Percentiles rank a stretch among this genome's conserved stretches.
phyloP scores from a whole-genome alignment of 2,329 filamentous ascomycete genomes.

The Pezicula radicicola region DNA sequence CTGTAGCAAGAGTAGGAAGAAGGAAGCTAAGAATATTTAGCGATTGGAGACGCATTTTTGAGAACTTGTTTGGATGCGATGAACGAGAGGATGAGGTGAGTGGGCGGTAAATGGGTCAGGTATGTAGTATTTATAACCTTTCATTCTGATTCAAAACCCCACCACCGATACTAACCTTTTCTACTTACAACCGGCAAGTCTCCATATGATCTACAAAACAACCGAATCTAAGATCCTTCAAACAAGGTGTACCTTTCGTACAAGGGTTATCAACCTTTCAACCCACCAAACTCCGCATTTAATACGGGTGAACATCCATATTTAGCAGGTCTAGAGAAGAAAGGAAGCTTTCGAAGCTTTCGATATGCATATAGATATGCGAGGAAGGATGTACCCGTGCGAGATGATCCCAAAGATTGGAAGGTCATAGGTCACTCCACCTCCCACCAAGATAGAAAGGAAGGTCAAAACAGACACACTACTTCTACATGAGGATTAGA shows the following conservation, averaged over 20 bases:
- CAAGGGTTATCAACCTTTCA: background rate
- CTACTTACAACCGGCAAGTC: too few relatives aligned
- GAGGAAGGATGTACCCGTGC: background rate
- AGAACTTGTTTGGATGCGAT: background rate
- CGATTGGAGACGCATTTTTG: constrained; percentile 12
- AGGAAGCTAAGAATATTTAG: constrained; percentile 6
- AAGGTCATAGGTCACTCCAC: too few relatives aligned
- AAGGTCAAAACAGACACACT: background rate
- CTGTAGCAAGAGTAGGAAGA: constrained; percentile 7
- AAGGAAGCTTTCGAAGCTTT: background rate
- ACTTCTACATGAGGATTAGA: background rate
- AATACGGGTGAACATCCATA: background rate
- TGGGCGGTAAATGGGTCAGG: background rate
- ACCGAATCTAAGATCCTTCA: too few relatives aligned
- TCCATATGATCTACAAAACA: too few relatives aligned
- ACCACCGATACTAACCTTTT: too few relatives aligned
- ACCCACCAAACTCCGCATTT: background rate
- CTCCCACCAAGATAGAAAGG: too few relatives aligned
- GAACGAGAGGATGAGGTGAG: background rate
- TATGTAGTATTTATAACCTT: background rate
- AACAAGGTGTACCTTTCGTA: too few relatives aligned
- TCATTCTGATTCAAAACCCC: too few relatives aligned
- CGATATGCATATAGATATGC: background rate
- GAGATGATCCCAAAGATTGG: too few relatives aligned
- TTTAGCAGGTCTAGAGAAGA: background rate